Percentiles rank a stretch among this genome's conserved stretches.
phyloP scores from a whole-genome alignment of 768 basidiomycete species.

The Dictyophora rubrovolvata region DNA sequence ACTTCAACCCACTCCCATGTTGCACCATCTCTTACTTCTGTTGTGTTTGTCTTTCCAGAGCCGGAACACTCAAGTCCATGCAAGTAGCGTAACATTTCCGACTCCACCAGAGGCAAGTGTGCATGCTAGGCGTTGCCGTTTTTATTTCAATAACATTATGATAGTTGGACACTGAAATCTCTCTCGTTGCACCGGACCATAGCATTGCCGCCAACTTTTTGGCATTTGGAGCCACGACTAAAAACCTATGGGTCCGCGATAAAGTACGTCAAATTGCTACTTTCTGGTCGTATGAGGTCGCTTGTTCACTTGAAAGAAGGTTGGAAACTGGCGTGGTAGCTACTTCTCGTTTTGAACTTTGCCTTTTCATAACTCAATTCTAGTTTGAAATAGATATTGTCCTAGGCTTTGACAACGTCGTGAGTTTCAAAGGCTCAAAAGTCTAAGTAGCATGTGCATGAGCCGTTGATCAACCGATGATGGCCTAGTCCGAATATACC shows the following conservation, averaged over 20 bases:
- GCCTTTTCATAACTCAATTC: not conserved
- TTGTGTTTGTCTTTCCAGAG: not conserved
- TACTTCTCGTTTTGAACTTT: not conserved
- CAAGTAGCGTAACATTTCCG: no score
- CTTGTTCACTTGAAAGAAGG: not conserved
- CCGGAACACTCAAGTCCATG: not conserved
- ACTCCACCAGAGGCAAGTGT: no score
- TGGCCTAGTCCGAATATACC: not conserved
- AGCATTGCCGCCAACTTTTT: conserved; percentile 1
- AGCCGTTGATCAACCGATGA: no score
- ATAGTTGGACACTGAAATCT: not conserved
- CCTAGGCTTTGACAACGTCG: not conserved
- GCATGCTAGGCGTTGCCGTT: no score
- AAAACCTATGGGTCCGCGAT: not conserved
- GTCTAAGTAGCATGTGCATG: no score
- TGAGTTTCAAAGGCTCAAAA: not conserved
- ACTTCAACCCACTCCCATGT: not conserved
- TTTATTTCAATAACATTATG: not conserved
- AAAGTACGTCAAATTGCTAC: not conserved
- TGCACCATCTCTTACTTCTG: not conserved
- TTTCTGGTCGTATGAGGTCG: not conserved
- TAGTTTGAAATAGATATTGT: not conserved
- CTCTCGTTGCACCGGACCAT: not conserved
- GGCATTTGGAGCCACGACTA: not conserved
- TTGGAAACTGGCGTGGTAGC: not conserved